Evolutionary conservation across 176 grass and related monocot genomes (phyloP).

Genomic region (Carex cristatella): DNA sequence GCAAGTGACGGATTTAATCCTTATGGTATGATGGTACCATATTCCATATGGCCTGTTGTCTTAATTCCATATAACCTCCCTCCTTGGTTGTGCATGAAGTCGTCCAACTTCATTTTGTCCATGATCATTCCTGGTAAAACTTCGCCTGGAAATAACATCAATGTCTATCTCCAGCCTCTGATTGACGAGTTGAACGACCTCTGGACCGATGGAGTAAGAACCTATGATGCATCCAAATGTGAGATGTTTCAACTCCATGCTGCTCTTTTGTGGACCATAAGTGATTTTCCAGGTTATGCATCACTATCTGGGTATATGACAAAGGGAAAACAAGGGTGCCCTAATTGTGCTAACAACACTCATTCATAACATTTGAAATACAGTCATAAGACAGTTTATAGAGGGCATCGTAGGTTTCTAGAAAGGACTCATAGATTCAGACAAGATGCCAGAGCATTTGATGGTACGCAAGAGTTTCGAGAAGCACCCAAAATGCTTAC

Average conservation of each 20-base stretch:
- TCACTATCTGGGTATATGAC: conserved; percentile 23
- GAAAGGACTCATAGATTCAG: neutral
- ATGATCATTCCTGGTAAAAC: neutral
- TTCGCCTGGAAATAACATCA: neutral
- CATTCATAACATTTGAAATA: neutral
- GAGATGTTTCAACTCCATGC: conserved; percentile 5
- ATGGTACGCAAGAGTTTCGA: neutral
- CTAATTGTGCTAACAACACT: neutral
- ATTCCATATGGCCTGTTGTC: conserved; percentile 23
- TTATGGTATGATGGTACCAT: conserved; percentile 7
- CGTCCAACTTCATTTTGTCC: neutral
- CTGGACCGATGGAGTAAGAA: neutral
- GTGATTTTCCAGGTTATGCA: conserved; percentile 31
- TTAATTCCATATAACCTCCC: conserved; percentile 7
- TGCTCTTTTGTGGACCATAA: conserved; percentile 29
- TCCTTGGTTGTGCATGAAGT: neutral
- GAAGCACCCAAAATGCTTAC: no score
- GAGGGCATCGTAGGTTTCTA: conserved; percentile 20
- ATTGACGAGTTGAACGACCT: neutral
- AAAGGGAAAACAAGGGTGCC: conserved; percentile 7
- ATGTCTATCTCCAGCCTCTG: neutral
- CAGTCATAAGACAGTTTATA: conserved; percentile 8
- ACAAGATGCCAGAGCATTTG: conserved; percentile 3
- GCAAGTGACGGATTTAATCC: conserved; percentile 1
- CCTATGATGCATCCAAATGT: conserved; percentile 3